Conservation (phyloP, 2,329 filamentous ascomycete genomes). For the Penicillium sp. region DNA sequence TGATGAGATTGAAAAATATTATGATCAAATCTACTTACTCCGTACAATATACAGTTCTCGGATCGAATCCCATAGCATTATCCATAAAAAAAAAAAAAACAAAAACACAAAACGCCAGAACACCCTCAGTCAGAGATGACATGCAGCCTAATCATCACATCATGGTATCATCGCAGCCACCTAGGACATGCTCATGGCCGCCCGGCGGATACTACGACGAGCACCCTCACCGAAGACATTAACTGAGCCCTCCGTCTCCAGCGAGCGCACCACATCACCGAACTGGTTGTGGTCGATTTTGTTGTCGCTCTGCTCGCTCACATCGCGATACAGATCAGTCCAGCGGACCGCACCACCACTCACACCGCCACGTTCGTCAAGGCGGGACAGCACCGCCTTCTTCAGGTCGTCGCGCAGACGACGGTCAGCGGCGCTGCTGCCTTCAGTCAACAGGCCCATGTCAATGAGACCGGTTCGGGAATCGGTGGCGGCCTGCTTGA, state of each 20-base stretch:
- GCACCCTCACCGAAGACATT: constrained; percentile 81
- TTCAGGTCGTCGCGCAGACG: constrained; percentile 81
- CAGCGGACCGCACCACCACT: constrained; percentile 67
- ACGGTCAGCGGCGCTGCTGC: constrained; percentile 84
- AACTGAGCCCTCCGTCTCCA: constrained; percentile 82
- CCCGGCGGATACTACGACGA: constrained; percentile 72
- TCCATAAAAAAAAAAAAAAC: constrained; percentile 3
- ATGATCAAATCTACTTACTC: background rate
- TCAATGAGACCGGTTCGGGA: constrained; percentile 87
- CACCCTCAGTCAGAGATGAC: constrained; percentile 11
- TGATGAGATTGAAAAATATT: background rate
- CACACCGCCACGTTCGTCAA: constrained; percentile 77
- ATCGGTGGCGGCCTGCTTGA: constrained; percentile 98
- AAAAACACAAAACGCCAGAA: constrained; percentile 7
- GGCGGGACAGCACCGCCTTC: constrained; percentile 66
- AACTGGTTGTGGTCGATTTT: constrained; percentile 78
- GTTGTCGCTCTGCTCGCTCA: constrained; percentile 68
- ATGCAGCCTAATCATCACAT: constrained; percentile 31
- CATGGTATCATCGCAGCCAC: constrained; percentile 21
- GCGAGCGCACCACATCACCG: constrained; percentile 69
- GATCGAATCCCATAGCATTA: constrained; percentile 1
- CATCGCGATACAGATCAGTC: constrained; percentile 69
- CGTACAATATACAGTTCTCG: background rate
- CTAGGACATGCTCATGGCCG: constrained; percentile 19
- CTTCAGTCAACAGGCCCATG: constrained; percentile 92